phyloP scores from a whole-genome alignment of 805 yeast species.

The Vanderwaltozyma verrucispora region DNA sequence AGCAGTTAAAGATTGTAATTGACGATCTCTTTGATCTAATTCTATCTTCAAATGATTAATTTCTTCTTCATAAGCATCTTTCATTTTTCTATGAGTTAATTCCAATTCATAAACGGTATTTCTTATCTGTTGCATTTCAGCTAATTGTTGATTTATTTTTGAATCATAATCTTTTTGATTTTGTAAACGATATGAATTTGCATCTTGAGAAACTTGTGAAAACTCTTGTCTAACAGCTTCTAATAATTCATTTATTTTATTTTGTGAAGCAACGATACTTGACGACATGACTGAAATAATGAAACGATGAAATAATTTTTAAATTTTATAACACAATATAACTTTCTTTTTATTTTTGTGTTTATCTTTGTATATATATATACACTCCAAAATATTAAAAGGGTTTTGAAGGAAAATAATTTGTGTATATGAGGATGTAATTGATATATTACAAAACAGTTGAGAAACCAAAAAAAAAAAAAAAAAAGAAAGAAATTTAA shows the following conservation, averaged over 20 bases:
- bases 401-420: no score
- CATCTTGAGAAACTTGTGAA: slow-evolving; percentile 74
- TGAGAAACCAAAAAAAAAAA: no score
- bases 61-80: slow-evolving; percentile 93
- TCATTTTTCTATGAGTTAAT: slow-evolving; percentile 85
- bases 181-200: slow-evolving; percentile 74
- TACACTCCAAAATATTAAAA: no score
- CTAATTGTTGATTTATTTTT: slow-evolving; percentile 82
- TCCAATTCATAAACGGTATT: slow-evolving; percentile 90
- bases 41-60: slow-evolving; percentile 75
- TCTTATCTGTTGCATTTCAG: slow-evolving; percentile 86
- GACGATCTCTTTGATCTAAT: slow-evolving; percentile 70
- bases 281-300: neutral
- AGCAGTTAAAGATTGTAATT: slow-evolving; percentile 27
- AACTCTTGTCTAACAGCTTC: slow-evolving; percentile 92
- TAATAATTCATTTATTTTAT: slow-evolving; percentile 59
- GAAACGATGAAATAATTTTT: no score
- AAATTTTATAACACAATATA: no score
- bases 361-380: no score
- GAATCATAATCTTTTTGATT: slow-evolving; percentile 80
- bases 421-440: no score
- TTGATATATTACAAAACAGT: no score
- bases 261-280: slow-evolving; percentile 10
- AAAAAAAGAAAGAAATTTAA: no score
- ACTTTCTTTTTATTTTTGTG: no score